Base-by-base conservation (phyloP, 139 green algal species). In the Pedinophyceae sp. region DNA sequence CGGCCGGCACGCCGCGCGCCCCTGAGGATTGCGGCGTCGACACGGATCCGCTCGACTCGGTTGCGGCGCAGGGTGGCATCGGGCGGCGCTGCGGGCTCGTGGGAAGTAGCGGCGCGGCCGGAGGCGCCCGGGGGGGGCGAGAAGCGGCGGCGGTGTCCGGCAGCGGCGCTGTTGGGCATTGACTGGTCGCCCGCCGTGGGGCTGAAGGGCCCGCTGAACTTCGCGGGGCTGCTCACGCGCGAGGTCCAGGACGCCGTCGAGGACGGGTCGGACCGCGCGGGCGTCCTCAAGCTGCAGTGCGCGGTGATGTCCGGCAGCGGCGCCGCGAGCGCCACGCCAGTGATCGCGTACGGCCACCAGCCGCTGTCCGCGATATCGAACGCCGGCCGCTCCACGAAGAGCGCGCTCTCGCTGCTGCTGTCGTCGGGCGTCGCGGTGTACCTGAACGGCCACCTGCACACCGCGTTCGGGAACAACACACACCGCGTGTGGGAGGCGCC, bases 391-490 rank as follows among this genome's bases (percentile, higher is more conserved):
- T 24, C 26, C 24, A 45, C 52, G n/a, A 57, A 45, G 23, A 16
- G 52, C 6, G 48, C 26, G 48, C 48, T 39, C 18, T 15, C 28
- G 19, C 23, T 61, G 4, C 39, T 55, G n/a, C n/a, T n/a, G n/a
- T n/a, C n/a, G n/a, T n/a, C n/a, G 30, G 22, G 25, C 25, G 5
- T 30, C 5, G 23, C 63, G 10, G 63, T 68, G 2, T 80, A 78
- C 48, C 20, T 86, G 15, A 67, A 27, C 39, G 79, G 79, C 18
- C 79, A 87, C 69, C 64, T 87, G 43, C 79, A 87, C 52, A 45
- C 45, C 48, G 58, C 55, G 16, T 87, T 87, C 64, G 71, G 77
- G 1, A 50, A 71, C n/a, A n/a, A n/a, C n/a, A n/a, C n/a, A n/a
- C n/a, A n/a, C n/a, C n/a, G n/a, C n/a, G n/a, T n/a, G n/a, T n/a